phyloP scores from a whole-genome alignment of 2,329 filamentous ascomycete species.

The Ceratocystis cubensis region DNA sequence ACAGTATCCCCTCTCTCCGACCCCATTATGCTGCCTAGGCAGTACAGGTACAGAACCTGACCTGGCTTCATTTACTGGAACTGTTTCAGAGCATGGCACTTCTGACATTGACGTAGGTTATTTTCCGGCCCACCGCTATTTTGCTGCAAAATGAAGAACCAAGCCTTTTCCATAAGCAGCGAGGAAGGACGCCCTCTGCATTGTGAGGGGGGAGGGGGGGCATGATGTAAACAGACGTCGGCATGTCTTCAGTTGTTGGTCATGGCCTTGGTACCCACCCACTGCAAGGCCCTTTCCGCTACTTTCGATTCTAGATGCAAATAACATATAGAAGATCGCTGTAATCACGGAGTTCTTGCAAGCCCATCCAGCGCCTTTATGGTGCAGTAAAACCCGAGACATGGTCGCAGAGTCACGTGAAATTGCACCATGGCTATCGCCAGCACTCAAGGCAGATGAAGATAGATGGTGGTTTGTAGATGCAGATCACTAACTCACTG shows the following conservation, averaged over 20 bases:
- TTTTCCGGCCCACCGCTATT: conserved; percentile 8
- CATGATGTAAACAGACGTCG: no score
- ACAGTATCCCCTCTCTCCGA: background rate
- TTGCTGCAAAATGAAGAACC: background rate
- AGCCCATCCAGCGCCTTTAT: background rate
- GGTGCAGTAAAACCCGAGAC: background rate
- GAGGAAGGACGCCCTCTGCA: background rate
- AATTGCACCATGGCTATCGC: background rate
- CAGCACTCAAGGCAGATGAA: background rate
- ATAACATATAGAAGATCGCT: background rate
- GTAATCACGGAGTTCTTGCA: background rate
- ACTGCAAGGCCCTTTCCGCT: no score
- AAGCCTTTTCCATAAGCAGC: background rate
- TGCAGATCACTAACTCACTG: background rate
- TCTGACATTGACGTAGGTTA: background rate
- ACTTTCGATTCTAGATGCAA: no score
- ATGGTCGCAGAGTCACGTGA: background rate
- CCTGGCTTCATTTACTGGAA: background rate
- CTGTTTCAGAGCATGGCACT: conserved; percentile 9
- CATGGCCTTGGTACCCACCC: no score
- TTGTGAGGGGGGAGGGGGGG: no score
- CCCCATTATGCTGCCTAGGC: background rate
- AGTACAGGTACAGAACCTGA: background rate
- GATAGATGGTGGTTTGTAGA: background rate
- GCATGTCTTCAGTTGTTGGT: no score